Percentiles rank a stretch among this genome's conserved stretches.
phyloP scores from a whole-genome alignment of 164 flowering plant species.

The Amborella trichopoda region DNA sequence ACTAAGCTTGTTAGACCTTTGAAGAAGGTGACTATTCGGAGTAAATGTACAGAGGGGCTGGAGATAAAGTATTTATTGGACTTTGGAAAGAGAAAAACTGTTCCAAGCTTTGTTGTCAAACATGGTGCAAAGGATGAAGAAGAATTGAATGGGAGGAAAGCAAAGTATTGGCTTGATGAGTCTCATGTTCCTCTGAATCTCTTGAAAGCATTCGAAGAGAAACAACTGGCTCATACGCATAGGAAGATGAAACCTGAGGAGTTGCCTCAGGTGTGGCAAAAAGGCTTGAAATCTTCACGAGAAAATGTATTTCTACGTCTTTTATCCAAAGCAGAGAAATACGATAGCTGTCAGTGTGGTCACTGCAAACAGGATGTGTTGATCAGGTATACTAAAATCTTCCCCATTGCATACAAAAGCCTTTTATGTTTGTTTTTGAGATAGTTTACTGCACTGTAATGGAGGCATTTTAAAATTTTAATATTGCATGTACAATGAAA shows the following conservation, averaged over 20 bases:
- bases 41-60: constrained; percentile 49
- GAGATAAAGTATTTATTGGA: constrained; percentile 71
- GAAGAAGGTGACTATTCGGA: constrained; percentile 68
- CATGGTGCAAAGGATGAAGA: constrained; percentile 57
- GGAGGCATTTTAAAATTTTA: no score
- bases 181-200: constrained; percentile 77
- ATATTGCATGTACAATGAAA: no score
- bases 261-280: constrained; percentile 14
- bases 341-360: constrained; percentile 54
- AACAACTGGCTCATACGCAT: constrained; percentile 36
- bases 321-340: constrained; percentile 44
- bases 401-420: not conserved
- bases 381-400: constrained; percentile 41
- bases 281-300: constrained; percentile 18
- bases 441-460: no score
- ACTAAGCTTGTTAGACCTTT: constrained; percentile 47
- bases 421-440: no score
- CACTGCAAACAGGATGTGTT: constrained; percentile 74
- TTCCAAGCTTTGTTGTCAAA: constrained; percentile 62
- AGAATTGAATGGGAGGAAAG: constrained; percentile 55
- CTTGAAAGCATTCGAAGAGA: constrained; percentile 79
- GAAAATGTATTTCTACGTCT: constrained; percentile 48
- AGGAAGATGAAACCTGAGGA: constrained; percentile 21
- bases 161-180: constrained; percentile 76
- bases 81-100: constrained; percentile 83